Evolutionary conservation across 1,139 yeast genomes (phyloP).

Genomic region (Scheffersomyces titani): DNA sequence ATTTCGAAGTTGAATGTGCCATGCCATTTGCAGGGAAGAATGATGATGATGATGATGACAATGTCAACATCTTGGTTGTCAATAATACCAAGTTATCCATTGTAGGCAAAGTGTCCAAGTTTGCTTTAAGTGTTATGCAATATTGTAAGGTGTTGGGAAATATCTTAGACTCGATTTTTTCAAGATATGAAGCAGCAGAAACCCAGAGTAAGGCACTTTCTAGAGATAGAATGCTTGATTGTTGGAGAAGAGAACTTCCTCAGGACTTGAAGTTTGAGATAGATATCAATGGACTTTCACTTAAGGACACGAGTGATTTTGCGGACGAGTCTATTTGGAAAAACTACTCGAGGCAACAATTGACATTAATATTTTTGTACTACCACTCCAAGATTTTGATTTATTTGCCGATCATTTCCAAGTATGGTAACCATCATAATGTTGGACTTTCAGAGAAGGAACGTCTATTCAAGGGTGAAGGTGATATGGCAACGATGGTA

Average conservation of each 20-base stretch:
- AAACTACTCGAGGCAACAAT: slow-evolving; percentile 48
- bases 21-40: slow-evolving; percentile 69
- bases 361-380: slow-evolving; percentile 64
- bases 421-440: slow-evolving; percentile 45
- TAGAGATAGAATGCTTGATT: slow-evolving; percentile 70
- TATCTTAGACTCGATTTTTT: slow-evolving; percentile 66
- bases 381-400: slow-evolving; percentile 80
- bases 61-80: slow-evolving; percentile 57
- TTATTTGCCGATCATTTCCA: slow-evolving; percentile 70
- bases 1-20: slow-evolving; percentile 83
- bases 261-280: slow-evolving; percentile 61
- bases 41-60: slow-evolving; percentile 41
- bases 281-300: slow-evolving; percentile 61
- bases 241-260: slow-evolving; percentile 79
- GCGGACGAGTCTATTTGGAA: slow-evolving; percentile 35
- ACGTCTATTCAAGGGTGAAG: slow-evolving; percentile 28
- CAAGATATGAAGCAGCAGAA: slow-evolving; percentile 43
- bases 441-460: slow-evolving; percentile 48
- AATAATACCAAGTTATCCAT: slow-evolving; percentile 59
- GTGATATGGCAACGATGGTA: slow-evolving; percentile 19
- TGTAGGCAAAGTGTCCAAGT: slow-evolving; percentile 67
- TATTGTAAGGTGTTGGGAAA: slow-evolving; percentile 74
- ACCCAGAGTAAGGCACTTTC: slow-evolving; percentile 42
- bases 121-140: slow-evolving; percentile 65
- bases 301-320: slow-evolving; percentile 38